These are phyloP conservation scores for Podaxis sp. DNA, from an alignment of 768 basidiomycete species.

Conservation along the genomic window DNA sequence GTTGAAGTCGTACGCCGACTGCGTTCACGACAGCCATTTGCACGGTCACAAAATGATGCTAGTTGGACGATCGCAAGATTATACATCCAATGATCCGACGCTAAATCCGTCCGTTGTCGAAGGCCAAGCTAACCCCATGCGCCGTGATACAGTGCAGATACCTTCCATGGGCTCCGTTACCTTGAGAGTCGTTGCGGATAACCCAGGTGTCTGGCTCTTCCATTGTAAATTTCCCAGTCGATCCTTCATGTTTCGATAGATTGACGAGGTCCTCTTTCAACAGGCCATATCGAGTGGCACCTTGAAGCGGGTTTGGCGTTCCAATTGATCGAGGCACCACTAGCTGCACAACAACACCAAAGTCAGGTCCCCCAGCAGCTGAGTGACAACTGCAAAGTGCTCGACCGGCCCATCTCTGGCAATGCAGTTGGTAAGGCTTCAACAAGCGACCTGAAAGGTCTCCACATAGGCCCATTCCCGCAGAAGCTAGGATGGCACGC, in stretches of 20 bases:
- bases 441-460: conserved; percentile 65
- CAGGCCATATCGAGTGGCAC: conserved; percentile 88
- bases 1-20: neutral
- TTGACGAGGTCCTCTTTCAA: neutral
- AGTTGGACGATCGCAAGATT: conserved; percentile 69
- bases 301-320: conserved; percentile 82
- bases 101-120: conserved; percentile 82
- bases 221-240: conserved; percentile 54
- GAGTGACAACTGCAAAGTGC: conserved; percentile 71
- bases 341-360: conserved; percentile 57
- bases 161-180: conserved; percentile 68
- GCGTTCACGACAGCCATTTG: conserved; percentile 60
- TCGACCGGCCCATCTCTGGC: conserved; percentile 60
- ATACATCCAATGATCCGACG: conserved; percentile 66
- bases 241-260: neutral
- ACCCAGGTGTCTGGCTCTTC: conserved; percentile 89
- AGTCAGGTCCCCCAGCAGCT: conserved; percentile 55
- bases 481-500: conserved; percentile 73
- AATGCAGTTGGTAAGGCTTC: conserved; percentile 86
- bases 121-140: conserved; percentile 82
- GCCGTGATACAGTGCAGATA: conserved; percentile 87
- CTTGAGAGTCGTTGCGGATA: conserved; percentile 82
- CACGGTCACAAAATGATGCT: conserved; percentile 90
- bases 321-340: conserved; percentile 81
- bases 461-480: conserved; percentile 67